Conservation (phyloP, 169 alveolate genomes). For the Babesia sp. region DNA sequence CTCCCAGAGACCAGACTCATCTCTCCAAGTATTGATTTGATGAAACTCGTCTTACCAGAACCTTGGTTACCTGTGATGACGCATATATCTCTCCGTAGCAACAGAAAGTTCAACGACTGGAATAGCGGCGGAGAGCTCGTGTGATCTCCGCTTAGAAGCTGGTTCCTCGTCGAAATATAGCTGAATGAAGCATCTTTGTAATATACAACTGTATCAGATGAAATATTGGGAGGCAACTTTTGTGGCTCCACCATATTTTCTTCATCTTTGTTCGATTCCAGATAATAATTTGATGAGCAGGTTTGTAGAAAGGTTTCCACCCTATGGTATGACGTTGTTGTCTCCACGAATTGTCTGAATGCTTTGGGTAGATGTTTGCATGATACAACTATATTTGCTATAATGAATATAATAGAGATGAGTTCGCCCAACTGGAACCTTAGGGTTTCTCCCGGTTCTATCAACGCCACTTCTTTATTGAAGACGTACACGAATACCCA, state of each 20-base stretch:
- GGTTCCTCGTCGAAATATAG: slow-evolving; percentile 12
- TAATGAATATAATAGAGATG: slow-evolving; percentile 39
- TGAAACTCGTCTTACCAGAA: slow-evolving; percentile 32
- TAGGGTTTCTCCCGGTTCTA: not conserved
- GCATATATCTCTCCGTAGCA: slow-evolving; percentile 7
- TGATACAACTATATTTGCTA: slow-evolving; percentile 26
- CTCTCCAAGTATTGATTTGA: slow-evolving; percentile 38
- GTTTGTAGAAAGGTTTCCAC: slow-evolving; percentile 38
- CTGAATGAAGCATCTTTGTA: slow-evolving; percentile 54
- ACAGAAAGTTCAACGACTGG: slow-evolving; percentile 3
- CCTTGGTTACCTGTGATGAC: slow-evolving; percentile 30
- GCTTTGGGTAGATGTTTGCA: slow-evolving; percentile 35
- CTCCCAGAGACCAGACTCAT: slow-evolving; percentile 34
- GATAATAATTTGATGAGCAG: slow-evolving; percentile 57
- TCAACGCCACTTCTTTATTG: not conserved
- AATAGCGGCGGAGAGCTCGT: not conserved
- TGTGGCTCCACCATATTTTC: not conserved
- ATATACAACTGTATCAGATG: slow-evolving; percentile 21
- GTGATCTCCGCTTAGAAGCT: not conserved
- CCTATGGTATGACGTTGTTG: slow-evolving; percentile 41
- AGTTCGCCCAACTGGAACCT: slow-evolving; percentile 12
- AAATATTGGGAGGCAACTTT: not conserved
- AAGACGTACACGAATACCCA: slow-evolving; percentile 22
- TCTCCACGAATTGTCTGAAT: slow-evolving; percentile 13
- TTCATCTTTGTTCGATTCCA: not conserved